These are phyloP conservation scores for Alternaria tenuissima DNA, from an alignment of 2,329 filamentous ascomycete genomes.

Conservation along the genomic window DNA sequence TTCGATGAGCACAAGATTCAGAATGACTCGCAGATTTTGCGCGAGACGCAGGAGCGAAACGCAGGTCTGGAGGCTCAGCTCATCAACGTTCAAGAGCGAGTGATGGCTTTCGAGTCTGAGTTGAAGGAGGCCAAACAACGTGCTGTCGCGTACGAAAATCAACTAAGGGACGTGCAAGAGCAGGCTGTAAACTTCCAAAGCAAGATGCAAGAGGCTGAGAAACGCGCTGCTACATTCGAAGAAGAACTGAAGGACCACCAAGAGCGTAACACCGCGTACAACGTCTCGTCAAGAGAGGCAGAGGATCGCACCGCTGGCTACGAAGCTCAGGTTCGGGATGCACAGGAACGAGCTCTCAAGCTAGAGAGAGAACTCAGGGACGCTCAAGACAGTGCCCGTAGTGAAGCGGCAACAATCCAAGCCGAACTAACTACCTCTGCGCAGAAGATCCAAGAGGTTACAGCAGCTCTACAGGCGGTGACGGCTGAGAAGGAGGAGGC, in stretches of 20 bases:
- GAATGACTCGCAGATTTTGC: conserved; percentile 32
- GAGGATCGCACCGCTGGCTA: conserved; percentile 37
- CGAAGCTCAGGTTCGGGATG: conserved; percentile 44
- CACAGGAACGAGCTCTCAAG: conserved; percentile 42
- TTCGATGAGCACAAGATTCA: conserved; percentile 40
- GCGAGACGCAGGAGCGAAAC: conserved; percentile 43
- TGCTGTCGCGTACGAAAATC: conserved; percentile 41
- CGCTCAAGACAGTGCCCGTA: conserved; percentile 44
- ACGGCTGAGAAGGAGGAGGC: conserved; percentile 44
- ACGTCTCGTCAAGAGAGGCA: conserved; percentile 30
- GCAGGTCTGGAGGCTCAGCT: conserved; percentile 44
- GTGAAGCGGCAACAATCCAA: conserved; percentile 47
- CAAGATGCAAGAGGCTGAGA: conserved; percentile 38
- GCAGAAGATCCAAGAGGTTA: conserved; percentile 40
- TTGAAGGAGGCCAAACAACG: conserved; percentile 38
- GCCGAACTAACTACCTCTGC: conserved; percentile 47
- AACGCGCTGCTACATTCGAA: conserved; percentile 40
- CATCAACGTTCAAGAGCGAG: conserved; percentile 46
- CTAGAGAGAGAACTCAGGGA: conserved; percentile 47
- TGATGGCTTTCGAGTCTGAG: conserved; percentile 40
- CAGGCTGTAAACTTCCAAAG: conserved; percentile 39
- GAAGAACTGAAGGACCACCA: conserved; percentile 42
- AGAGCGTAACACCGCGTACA: conserved; percentile 34
- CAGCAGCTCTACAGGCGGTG: conserved; percentile 34
- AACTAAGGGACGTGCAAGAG: conserved; percentile 46